Evolutionary conservation across 495 filamentous ascomycete genomes (phyloP), one percentile per base, ranked within the genome.

Genomic region (Opeltia flavorubescens): DNA sequence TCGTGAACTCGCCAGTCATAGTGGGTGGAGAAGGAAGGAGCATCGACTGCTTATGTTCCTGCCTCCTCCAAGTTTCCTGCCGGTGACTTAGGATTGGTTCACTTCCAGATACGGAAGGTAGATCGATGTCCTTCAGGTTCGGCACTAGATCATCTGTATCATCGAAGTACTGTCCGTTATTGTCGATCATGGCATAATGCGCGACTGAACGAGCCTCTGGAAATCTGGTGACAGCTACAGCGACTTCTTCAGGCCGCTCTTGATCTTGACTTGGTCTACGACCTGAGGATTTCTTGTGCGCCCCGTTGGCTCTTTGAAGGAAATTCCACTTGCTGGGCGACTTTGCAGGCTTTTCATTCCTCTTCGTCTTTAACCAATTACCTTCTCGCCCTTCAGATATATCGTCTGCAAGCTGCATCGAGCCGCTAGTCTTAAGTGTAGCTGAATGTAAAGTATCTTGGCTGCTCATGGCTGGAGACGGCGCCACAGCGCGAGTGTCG

Each of bases 121-220:
- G 34, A n/a, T 41, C 3, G 21, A 41, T 12, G 21, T 78, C 72
- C 5, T 77, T 65, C 40, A 76, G 77, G 28, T 76, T 74, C 41
- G 88, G 67, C 15, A 89, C 75, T 21, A 41, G 11, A 30, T 77
- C 73, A 39, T 81, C 75, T 21, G 87, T 62, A 51, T 71, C 56
- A 44, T 83, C 81, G 3, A 79, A 79, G 13, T 52, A 49, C 47
- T 75, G 74, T 50, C 89, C 84, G 2, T 74, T 77, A 25, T 75
- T 68, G 51, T 91, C 87, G 44, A 91, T 70, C 51, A 91, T 68
- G 1, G 86, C 84, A 61, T 95, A 95, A 55, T 93, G 88, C 2
- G 88, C 80, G 48, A 76, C 58, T 20, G 69, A 67, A 15, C 72
- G 67, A 36, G 51, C 58, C 23, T 58, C 59, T 17, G 58, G 50